phyloP scores from a whole-genome alignment of 192 early-diverging fungal species.

The Mortierella hygrophila region DNA sequence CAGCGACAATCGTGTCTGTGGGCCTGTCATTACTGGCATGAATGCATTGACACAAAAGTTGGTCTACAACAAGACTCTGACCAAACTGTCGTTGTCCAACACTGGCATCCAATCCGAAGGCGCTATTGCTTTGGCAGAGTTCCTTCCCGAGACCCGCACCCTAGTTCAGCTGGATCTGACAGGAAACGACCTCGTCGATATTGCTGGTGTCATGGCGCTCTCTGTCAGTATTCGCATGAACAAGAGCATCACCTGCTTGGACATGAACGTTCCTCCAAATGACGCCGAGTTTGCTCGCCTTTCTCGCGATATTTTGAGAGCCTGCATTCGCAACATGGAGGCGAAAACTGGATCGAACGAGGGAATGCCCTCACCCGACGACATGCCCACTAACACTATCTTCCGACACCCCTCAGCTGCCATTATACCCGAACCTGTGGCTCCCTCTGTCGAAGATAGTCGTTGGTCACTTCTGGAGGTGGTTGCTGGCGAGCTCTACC shows the following conservation, averaged over 20 bases:
- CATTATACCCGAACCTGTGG: slow-evolving; percentile 44
- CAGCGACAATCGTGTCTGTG: slow-evolving; percentile 54
- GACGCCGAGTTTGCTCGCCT: slow-evolving; percentile 54
- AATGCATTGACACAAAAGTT: slow-evolving; percentile 58
- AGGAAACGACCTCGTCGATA: slow-evolving; percentile 78
- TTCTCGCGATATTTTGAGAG: slow-evolving; percentile 56
- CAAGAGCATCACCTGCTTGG: slow-evolving; percentile 76
- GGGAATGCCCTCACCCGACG: slow-evolving; percentile 49
- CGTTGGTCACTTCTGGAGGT: slow-evolving; percentile 33
- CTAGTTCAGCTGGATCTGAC: slow-evolving; percentile 82
- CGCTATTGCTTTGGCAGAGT: slow-evolving; percentile 86
- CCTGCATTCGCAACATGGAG: slow-evolving; percentile 59
- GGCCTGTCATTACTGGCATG: slow-evolving; percentile 49
- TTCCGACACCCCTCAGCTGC: slow-evolving; percentile 46
- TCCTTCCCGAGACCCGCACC: slow-evolving; percentile 77
- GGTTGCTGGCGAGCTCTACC: slow-evolving; percentile 46
- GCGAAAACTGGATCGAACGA: slow-evolving; percentile 44
- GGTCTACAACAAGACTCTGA: slow-evolving; percentile 71
- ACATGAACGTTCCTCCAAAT: slow-evolving; percentile 70
- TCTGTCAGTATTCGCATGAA: slow-evolving; percentile 86
- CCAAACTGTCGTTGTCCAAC: slow-evolving; percentile 72
- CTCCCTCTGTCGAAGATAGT: slow-evolving; percentile 27
- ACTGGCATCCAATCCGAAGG: slow-evolving; percentile 76
- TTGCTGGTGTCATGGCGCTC: slow-evolving; percentile 88
- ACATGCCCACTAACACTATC: slow-evolving; percentile 48